Percentiles rank a stretch among this genome's conserved stretches.
These are phyloP conservation scores for Eucalyptus shirleyi DNA, from an alignment of 345 rosid species.

Conservation along the genomic window DNA sequence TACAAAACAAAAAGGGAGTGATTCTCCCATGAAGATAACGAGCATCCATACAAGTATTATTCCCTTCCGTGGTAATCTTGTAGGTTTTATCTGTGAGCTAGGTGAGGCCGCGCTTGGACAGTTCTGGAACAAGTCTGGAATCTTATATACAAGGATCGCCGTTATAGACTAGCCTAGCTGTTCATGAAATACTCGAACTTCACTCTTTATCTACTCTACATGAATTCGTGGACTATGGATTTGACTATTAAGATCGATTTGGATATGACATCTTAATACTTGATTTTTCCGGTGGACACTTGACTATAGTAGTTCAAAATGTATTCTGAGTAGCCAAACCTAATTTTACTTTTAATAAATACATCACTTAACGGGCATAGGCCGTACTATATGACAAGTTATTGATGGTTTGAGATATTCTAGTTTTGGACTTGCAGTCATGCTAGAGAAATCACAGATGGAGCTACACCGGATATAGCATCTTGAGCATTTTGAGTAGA, in stretches of 20 bases:
- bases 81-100: background rate
- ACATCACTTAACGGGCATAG: background rate
- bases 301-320: background rate
- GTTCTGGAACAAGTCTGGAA: background rate
- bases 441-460: background rate
- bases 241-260: background rate
- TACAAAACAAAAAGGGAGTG: background rate
- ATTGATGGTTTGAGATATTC: background rate
- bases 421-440: background rate
- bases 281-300: background rate
- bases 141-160: background rate
- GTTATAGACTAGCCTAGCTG: background rate
- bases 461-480: background rate
- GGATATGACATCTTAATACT: background rate
- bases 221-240: background rate
- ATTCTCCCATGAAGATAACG: background rate
- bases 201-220: background rate
- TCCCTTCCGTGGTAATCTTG: background rate
- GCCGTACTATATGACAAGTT: background rate
- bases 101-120: background rate
- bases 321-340: background rate
- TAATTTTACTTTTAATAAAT: background rate
- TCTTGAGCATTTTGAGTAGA: background rate
- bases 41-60: background rate
- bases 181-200: background rate